phyloP scores from a whole-genome alignment of 768 basidiomycete species.

The Calocybe gangraenosa region DNA sequence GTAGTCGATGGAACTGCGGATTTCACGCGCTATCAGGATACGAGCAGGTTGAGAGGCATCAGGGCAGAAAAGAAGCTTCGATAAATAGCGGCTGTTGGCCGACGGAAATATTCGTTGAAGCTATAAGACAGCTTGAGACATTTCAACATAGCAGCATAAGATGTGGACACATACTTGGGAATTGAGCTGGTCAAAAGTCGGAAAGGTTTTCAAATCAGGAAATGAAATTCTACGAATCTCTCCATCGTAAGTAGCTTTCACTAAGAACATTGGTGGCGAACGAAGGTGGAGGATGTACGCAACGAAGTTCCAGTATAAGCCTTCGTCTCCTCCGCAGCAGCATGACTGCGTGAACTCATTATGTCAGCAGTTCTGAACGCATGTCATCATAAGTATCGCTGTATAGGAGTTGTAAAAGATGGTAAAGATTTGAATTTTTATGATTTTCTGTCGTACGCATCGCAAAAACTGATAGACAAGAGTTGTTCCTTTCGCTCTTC shows the following conservation, averaged over 20 bases:
- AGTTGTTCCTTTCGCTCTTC: too few relatives aligned
- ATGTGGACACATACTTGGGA: slow-evolving; percentile 47
- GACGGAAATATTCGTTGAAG: slow-evolving; percentile 69
- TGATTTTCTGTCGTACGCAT: too few relatives aligned
- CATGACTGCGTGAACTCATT: too few relatives aligned
- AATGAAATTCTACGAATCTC: slow-evolving; percentile 71
- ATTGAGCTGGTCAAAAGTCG: slow-evolving; percentile 57
- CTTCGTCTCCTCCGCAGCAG: too few relatives aligned
- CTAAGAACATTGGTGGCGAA: slow-evolving; percentile 54
- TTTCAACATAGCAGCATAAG: slow-evolving; percentile 5
- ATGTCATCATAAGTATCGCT: too few relatives aligned
- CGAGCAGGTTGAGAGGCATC: slow-evolving; percentile 48
- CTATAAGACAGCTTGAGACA: slow-evolving; percentile 36
- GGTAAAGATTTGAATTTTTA: too few relatives aligned
- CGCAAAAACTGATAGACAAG: too few relatives aligned
- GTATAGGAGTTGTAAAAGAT: too few relatives aligned
- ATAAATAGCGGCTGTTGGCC: slow-evolving; percentile 54
- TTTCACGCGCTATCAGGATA: slow-evolving; percentile 60
- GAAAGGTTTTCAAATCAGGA: slow-evolving; percentile 46
- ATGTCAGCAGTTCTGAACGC: too few relatives aligned
- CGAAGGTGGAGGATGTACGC: too few relatives aligned
- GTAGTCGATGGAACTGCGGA: slow-evolving; percentile 58
- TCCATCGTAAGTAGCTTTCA: slow-evolving; percentile 72
- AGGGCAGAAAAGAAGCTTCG: slow-evolving; percentile 67
- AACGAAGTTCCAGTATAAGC: too few relatives aligned